Base-by-base conservation (phyloP, 2,329 filamentous ascomycete genomes). In the Fusarium paranaense region DNA sequence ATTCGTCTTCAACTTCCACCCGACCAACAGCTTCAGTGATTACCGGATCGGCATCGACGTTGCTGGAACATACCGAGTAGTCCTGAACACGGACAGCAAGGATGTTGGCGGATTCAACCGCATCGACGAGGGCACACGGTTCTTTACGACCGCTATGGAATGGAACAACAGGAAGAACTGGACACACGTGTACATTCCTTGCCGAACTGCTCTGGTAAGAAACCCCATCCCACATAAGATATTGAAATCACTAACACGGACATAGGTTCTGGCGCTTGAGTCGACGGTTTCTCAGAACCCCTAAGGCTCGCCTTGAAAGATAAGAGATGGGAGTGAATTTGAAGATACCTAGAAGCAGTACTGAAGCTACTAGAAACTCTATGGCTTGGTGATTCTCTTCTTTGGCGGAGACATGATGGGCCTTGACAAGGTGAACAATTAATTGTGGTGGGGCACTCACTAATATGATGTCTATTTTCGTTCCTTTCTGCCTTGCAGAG, bases 1-100 rank as follows among this genome's bases (percentile, higher is more conserved):
- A 13, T 99, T 95, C 87, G 89, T 98, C 78, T 98, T 99, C 89
- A 99, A 99, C 85, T 98, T 98, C 88, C 92, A 98, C 81, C 91
- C 94, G 0, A 90, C 90, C 32, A 85, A 92, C 76, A 98, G 95
- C 83, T 99, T 93, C 84, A 92, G 92, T 13, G 97, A 98, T 83
- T 99, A 98, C 82, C 91, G 96, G 40, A 92, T 99, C 56, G 97
- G 97, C 20, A 88, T 99, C 42, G 95, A 98, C 61, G 87, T 90
- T 22, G 85, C 93, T 5, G 97, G 97, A 42, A 97, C 94, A 2
- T 99, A 99, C 84, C 89, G 90, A 64, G 91, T 98, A 64, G 92
- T 98, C 5, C 87, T 99, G 50, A 95, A 96, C 82, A 92, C 92
- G 0, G 97, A 99, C 82, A 87, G 88, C 58, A 88, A 90, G 78